Evolutionary conservation across 1,284 basidiomycete genomes (phyloP).

Genomic region (Amylostereum areolatum): DNA sequence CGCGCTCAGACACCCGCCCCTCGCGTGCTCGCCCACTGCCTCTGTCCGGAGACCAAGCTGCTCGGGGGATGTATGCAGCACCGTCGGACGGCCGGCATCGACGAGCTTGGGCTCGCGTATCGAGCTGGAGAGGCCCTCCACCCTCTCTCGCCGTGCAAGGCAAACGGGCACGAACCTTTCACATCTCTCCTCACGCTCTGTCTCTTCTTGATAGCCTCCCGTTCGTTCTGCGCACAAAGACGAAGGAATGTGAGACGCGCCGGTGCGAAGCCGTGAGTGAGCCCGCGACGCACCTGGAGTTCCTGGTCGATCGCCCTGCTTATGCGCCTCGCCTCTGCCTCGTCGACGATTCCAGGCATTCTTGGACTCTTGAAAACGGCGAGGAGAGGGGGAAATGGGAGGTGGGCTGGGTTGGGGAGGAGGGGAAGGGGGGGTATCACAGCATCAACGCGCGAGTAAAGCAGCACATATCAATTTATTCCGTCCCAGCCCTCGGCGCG

Average conservation of each 20-base stretch:
- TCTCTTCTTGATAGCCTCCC: conserved; percentile 34
- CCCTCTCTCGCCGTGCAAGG: no score
- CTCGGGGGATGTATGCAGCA: no score
- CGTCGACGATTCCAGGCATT: conserved; percentile 26
- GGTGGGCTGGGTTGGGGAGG: conserved; percentile 2
- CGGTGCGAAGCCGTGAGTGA: neutral
- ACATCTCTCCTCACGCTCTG: conserved; percentile 49
- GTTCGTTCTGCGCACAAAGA: conserved; percentile 42
- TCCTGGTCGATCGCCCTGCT: conserved; percentile 69
- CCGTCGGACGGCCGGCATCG: no score
- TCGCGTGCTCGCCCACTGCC: no score
- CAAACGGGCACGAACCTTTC: conserved; percentile 46
- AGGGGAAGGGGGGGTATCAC: conserved; percentile 9
- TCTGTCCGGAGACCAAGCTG: no score
- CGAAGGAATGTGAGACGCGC: conserved; percentile 1
- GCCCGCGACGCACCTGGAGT: conserved; percentile 42
- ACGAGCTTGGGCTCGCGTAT: no score
- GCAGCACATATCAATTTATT: no score
- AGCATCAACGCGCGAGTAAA: no score
- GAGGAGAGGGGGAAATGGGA: neutral
- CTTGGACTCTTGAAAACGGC: neutral
- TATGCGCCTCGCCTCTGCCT: conserved; percentile 44
- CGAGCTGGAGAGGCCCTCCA: no score
- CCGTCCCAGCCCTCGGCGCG: no score
- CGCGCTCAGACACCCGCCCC: no score